These are phyloP conservation scores for Cladosporium sp. DNA, from an alignment of 2,329 filamentous ascomycete species.

Conservation along the genomic window DNA sequence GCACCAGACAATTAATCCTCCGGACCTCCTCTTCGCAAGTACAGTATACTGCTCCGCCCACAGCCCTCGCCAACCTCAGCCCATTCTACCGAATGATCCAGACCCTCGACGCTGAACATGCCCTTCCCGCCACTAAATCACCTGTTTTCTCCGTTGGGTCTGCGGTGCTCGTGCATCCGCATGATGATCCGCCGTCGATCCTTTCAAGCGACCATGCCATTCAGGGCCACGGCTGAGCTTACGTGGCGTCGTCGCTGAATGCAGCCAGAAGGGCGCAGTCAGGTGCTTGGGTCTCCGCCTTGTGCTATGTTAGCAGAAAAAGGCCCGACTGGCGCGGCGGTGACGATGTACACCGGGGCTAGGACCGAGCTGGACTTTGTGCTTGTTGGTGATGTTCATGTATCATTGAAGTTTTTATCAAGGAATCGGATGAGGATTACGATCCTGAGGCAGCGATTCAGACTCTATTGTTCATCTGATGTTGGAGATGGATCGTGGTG, in stretches of 20 bases:
- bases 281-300: conserved; percentile 9
- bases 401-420: too few relatives aligned
- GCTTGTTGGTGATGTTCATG: too few relatives aligned
- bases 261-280: conserved; percentile 1
- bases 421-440: too few relatives aligned
- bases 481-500: too few relatives aligned
- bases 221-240: conserved; percentile 5
- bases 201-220: neutral
- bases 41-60: neutral
- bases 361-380: neutral
- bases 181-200: conserved; percentile 1
- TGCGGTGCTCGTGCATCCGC: conserved; percentile 1
- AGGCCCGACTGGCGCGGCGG: conserved; percentile 7
- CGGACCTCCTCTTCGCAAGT: neutral
- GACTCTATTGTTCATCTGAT: too few relatives aligned
- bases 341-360: neutral
- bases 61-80: neutral
- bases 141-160: neutral
- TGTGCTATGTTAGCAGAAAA: conserved; percentile 2
- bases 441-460: too few relatives aligned
- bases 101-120: neutral
- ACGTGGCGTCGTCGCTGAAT: conserved; percentile 5
- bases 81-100: conserved; percentile 2
- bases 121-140: neutral
- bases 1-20: neutral